These are phyloP conservation scores for Amylocarpus encephaloides DNA, from an alignment of 2,329 filamentous ascomycete species.

Conservation along the genomic window DNA sequence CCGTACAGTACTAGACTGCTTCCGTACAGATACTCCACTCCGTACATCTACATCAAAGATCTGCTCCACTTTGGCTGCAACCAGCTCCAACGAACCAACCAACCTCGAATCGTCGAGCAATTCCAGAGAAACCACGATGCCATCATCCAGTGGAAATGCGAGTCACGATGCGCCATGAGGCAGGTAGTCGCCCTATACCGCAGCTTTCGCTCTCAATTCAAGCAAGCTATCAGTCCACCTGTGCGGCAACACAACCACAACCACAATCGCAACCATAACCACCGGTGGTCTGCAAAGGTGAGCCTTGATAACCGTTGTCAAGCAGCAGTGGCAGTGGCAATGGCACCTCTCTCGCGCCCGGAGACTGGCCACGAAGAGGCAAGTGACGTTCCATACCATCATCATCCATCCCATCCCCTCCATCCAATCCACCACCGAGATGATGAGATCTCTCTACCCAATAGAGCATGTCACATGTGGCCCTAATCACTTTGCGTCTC, in stretches of 20 bases:
- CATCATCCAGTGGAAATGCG: too few species aligned
- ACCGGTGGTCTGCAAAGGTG: neutral
- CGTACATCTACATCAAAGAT: too few species aligned
- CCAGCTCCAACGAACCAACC: neutral
- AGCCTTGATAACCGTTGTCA: too few species aligned
- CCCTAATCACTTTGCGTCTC: neutral
- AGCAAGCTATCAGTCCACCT: too few species aligned
- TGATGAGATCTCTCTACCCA: neutral
- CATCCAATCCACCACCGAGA: neutral
- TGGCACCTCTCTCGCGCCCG: neutral
- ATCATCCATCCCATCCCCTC: too few species aligned
- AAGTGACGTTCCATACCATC: slow-evolving; percentile 14
- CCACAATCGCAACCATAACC: neutral
- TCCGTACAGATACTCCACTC: too few species aligned
- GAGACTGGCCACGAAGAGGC: neutral
- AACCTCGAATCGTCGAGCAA: neutral
- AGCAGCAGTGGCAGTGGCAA: neutral
- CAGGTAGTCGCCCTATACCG: too few species aligned
- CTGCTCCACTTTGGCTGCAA: neutral
- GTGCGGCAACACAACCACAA: neutral
- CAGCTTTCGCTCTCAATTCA: too few species aligned
- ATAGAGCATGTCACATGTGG: slow-evolving; percentile 8
- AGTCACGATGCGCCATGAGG: too few species aligned
- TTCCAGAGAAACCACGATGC: too few species aligned
- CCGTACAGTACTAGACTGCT: too few species aligned